Base-by-base conservation (phyloP, 208 protist species). In the Crithidia thermophila region DNA sequence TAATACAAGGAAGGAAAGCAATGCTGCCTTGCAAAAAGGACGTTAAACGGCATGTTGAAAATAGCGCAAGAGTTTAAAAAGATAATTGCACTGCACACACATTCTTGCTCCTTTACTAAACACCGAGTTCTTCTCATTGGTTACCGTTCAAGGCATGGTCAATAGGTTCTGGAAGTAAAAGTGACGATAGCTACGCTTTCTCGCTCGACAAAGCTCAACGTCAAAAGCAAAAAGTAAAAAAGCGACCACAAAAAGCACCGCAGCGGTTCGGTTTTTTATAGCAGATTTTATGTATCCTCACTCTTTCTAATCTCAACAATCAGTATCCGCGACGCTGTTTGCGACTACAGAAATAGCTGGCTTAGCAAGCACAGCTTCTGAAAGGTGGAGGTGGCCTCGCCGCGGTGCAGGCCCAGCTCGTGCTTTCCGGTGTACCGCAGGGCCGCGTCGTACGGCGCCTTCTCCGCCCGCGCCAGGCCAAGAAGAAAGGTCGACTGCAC, bases 401-500 rank as follows among this genome's bases (percentile, higher is more conserved):
- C 18, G 1, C 27, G 13, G 6, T 40, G 43, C 39, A 67, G 46
- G 34, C 23, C 4, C 8, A 58, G 10, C 56, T 69, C 58, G 14
- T 55, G 25, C 3, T 33, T 0, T 11, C 16, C 20, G 16, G 46
- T 42, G 57, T 72, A 69, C 20, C 33, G 28, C 57, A 78, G 43
- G 7, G 30, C 62, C 13, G 31, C 63, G 30, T 58, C 33, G 62
- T 75, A 71, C 34, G 60, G 49, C 18, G 34, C 31, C n/a, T 53
- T 58, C 56, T 70, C 60, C 20, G 50, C 40, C 49, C 64, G 67
- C 27, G 71, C 52, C 37, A 90, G 46, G 14, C 80, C 84, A 23
- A 90, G 47, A n/a, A 90, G 65, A 53, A 90, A 85, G 42, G 63
- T 80, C 18, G 68, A 75, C 68, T 84, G 77, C 3, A 87, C 40